Percentiles rank a stretch among this genome's conserved stretches.
These are phyloP conservation scores for Talaromyces piceae DNA, from an alignment of 2,329 filamentous ascomycete genomes.

Conservation along the genomic window DNA sequence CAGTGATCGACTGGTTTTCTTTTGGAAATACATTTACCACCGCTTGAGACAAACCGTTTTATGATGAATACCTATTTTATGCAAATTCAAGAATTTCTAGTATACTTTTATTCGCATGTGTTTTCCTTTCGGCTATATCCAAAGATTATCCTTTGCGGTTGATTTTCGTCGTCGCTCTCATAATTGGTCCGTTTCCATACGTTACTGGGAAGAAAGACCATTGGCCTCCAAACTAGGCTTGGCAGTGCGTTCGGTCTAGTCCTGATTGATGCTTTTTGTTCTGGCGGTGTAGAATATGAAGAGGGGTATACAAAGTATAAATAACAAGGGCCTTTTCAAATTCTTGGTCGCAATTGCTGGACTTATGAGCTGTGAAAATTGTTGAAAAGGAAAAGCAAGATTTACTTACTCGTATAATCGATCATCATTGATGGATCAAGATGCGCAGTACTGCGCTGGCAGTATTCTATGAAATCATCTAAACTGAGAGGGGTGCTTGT, in stretches of 20 bases:
- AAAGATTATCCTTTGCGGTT: not conserved
- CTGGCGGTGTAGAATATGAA: not conserved
- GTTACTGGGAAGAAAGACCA: not conserved
- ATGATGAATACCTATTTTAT: not conserved
- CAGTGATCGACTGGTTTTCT: not conserved
- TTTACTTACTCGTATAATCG: not conserved
- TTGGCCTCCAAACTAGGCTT: not conserved
- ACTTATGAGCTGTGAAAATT: not conserved
- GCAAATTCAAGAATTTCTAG: not conserved
- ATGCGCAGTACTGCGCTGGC: not conserved
- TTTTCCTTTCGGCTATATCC: not conserved
- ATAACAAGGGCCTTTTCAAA: not conserved
- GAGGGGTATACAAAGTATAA: not conserved
- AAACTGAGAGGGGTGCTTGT: not conserved
- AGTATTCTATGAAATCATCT: not conserved
- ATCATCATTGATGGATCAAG: not conserved
- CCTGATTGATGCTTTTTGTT: not conserved
- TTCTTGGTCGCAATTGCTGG: not conserved
- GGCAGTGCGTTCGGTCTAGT: not conserved
- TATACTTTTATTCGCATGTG: not conserved
- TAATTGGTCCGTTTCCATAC: not conserved
- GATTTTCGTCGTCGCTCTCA: not conserved
- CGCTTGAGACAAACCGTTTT: not conserved
- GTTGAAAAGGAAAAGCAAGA: not conserved
- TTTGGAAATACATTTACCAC: not conserved